Conservation (phyloP, 306 rosid genomes). For the Dryas octopetala region DNA sequence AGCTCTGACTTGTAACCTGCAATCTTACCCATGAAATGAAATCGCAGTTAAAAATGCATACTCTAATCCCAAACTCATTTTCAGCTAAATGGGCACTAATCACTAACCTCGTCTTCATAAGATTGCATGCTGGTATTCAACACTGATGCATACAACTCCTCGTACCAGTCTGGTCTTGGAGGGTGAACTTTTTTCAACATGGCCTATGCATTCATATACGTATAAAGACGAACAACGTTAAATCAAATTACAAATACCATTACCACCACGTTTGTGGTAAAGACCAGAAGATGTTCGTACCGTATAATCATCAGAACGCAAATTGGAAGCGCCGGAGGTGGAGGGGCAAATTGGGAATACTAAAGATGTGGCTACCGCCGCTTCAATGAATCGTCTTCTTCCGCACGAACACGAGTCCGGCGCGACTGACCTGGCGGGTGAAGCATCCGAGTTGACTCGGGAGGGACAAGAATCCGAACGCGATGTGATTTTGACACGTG, state of each 20-base stretch:
- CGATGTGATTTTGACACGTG: slow-evolving; percentile 11
- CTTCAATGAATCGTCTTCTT: slow-evolving; percentile 63
- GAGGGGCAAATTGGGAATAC: slow-evolving; percentile 46
- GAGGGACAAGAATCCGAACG: neutral
- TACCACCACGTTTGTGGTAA: neutral
- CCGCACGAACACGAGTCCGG: slow-evolving; percentile 55
- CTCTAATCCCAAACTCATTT: neutral
- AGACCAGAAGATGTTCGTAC: slow-evolving; percentile 28
- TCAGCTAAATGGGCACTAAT: neutral
- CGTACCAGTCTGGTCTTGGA: slow-evolving; percentile 80
- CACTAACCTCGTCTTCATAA: slow-evolving; percentile 70
- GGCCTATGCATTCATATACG: slow-evolving; percentile 31
- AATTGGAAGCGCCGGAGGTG: slow-evolving; percentile 39
- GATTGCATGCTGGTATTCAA: slow-evolving; percentile 41
- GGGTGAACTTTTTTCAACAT: slow-evolving; percentile 59
- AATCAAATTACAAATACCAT: too few relatives aligned
- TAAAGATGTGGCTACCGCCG: slow-evolving; percentile 44
- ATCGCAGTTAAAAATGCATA: slow-evolving; percentile 1
- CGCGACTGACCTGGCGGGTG: slow-evolving; percentile 22
- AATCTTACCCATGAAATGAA: slow-evolving; percentile 47
- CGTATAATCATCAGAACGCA: slow-evolving; percentile 49
- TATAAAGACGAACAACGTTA: too few relatives aligned
- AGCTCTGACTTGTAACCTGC: slow-evolving; percentile 66
- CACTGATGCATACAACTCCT: slow-evolving; percentile 66
- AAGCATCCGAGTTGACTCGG: slow-evolving; percentile 27